These are phyloP conservation scores for Diplocarpon mali DNA, from an alignment of 2,329 filamentous ascomycete genomes.

Conservation along the genomic window DNA sequence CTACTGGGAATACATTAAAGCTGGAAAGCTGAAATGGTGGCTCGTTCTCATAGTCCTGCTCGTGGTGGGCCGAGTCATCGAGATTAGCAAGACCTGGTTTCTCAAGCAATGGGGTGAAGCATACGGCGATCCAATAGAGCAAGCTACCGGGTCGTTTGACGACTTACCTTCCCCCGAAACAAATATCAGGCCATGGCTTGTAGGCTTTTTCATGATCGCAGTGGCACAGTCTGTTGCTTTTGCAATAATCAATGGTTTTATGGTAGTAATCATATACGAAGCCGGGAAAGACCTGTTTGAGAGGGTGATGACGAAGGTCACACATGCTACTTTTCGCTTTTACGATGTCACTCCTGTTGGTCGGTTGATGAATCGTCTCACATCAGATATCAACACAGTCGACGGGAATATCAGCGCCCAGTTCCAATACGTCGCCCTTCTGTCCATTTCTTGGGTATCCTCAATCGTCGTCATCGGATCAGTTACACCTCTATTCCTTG, in stretches of 20 bases:
- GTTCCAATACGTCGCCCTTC: constrained; percentile 60
- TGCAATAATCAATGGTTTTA: constrained; percentile 50
- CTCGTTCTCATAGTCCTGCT: constrained; percentile 50
- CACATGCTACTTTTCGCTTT: constrained; percentile 75
- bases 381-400: constrained; percentile 79
- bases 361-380: constrained; percentile 83
- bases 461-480: constrained; percentile 69
- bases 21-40: constrained; percentile 70
- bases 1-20: constrained; percentile 78
- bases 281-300: constrained; percentile 68
- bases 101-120: constrained; percentile 81
- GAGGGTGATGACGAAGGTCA: constrained; percentile 61
- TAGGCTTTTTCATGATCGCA: constrained; percentile 58
- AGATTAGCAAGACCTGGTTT: constrained; percentile 65
- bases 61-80: constrained; percentile 48
- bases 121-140: constrained; percentile 37
- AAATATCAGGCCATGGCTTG: constrained; percentile 64
- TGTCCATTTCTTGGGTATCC: constrained; percentile 58
- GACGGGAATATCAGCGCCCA: constrained; percentile 75
- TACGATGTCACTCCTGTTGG: constrained; percentile 87
- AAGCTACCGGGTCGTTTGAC: constrained; percentile 30
- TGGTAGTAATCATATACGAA: constrained; percentile 68
- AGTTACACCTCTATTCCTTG: constrained; percentile 66
- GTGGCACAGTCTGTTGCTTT: constrained; percentile 47
- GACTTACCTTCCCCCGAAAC: constrained; percentile 53